Conservation (phyloP, 768 basidiomycete species). For the Termitomyces eurrhizus region DNA sequence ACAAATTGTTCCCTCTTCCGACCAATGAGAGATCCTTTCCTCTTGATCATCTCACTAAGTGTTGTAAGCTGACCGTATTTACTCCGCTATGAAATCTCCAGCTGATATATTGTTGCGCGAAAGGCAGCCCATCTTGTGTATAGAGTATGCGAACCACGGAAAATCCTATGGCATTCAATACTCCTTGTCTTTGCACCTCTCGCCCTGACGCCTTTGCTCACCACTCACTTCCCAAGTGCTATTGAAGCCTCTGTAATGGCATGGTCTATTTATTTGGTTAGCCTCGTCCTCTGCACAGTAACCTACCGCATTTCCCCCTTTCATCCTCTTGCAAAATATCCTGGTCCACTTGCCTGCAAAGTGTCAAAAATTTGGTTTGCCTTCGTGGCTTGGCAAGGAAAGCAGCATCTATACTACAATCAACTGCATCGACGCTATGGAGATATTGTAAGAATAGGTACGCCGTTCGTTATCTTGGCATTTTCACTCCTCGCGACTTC, state of each 20-base stretch:
- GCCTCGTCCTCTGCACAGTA: background rate
- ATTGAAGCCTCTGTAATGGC: background rate
- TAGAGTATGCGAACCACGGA: background rate
- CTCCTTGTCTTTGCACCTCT: background rate
- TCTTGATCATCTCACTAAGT: background rate
- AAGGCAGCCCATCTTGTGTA: background rate
- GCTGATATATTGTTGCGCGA: background rate
- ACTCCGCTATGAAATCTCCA: background rate
- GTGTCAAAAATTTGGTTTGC: conserved; percentile 35
- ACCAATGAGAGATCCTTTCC: background rate
- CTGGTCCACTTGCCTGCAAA: conserved; percentile 36
- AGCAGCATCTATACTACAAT: conserved; percentile 39
- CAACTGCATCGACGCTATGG: conserved; percentile 48
- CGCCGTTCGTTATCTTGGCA: background rate
- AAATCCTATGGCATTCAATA: background rate
- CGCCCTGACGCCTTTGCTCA: background rate
- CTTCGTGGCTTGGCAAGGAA: conserved; percentile 29
- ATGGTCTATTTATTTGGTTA: background rate
- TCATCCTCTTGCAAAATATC: background rate
- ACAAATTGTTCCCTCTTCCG: background rate
- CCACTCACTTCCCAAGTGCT: background rate
- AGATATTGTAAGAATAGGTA: conserved; percentile 15
- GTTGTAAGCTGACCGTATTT: background rate
- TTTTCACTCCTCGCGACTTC: background rate
- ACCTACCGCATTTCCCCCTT: background rate